Conservation (phyloP, 192 early-diverging fungal genomes). For the Obelidium mucronatum region DNA sequence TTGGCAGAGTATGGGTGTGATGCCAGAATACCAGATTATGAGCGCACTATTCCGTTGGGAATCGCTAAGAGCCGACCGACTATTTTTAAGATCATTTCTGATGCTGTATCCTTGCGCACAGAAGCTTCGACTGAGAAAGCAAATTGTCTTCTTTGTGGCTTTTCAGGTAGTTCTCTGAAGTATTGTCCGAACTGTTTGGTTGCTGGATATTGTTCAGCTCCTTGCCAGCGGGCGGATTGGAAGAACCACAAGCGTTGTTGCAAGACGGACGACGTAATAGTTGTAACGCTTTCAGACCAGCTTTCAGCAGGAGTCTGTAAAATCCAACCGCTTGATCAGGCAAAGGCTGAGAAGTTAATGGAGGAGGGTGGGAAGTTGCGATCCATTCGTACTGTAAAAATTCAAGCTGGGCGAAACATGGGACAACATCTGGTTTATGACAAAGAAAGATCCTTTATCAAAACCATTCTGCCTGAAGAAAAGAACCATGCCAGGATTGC, state of each 20-base stretch:
- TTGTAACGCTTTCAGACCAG: not conserved
- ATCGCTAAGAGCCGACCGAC: not conserved
- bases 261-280: not conserved
- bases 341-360: not conserved
- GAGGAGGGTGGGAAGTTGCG: not conserved
- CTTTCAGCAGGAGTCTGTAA: not conserved
- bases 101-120: not conserved
- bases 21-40: slow-evolving; percentile 3
- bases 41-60: not conserved
- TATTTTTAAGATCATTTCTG: not conserved
- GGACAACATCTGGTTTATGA: not conserved
- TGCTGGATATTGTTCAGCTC: not conserved
- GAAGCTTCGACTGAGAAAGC: not conserved
- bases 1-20: not conserved
- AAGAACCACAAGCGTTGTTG: slow-evolving; percentile 1
- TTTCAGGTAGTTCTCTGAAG: not conserved
- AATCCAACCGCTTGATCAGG: not conserved
- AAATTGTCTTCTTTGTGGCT: not conserved
- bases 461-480: not conserved
- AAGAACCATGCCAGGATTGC: not conserved
- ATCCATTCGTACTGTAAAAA: slow-evolving; percentile 2
- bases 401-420: not conserved
- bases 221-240: not conserved
- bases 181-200: not conserved
- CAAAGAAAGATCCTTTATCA: not conserved